Evolutionary conservation across 805 yeast genomes (phyloP).

Genomic region (Phaffomyces antillensis): DNA sequence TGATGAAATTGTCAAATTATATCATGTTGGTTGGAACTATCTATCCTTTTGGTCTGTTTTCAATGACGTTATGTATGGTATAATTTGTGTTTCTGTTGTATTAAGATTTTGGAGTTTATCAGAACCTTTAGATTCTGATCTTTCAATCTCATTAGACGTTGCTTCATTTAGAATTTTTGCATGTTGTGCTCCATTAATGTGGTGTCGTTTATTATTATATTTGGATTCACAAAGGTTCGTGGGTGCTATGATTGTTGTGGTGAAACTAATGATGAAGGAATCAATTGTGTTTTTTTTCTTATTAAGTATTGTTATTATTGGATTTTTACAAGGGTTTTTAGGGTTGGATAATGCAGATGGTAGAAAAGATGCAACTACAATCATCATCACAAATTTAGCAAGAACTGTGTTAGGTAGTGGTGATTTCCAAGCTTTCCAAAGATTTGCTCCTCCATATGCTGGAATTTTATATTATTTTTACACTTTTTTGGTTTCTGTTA

Average conservation of each 20-base stretch:
- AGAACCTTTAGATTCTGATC: conserved; percentile 18
- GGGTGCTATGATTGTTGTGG: conserved; percentile 83
- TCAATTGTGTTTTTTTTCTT: conserved; percentile 76
- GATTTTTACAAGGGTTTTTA: conserved; percentile 80
- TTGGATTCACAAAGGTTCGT: conserved; percentile 76
- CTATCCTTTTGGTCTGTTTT: conserved; percentile 74
- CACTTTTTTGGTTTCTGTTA: conserved; percentile 66
- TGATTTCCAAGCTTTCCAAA: conserved; percentile 58
- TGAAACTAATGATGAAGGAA: conserved; percentile 82
- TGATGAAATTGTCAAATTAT: conserved; percentile 66
- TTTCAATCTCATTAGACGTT: conserved; percentile 36
- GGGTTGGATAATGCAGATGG: conserved; percentile 90
- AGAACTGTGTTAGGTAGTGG: conserved; percentile 73
- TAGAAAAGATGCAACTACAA: conserved; percentile 61
- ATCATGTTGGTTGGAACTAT: conserved; percentile 69
- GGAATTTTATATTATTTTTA: conserved; percentile 70
- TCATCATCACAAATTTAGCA: conserved; percentile 56
- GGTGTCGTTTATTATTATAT: conserved; percentile 71
- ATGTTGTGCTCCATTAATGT: conserved; percentile 79
- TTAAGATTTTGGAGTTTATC: conserved; percentile 40
- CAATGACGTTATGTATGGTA: conserved; percentile 59
- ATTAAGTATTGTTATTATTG: conserved; percentile 60
- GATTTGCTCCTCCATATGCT: conserved; percentile 82
- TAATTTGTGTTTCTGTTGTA: conserved; percentile 45
- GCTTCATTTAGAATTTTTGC: conserved; percentile 65